Evolutionary conservation across 805 yeast genomes (phyloP).

Genomic region (Wickerhamomyces bisporus): DNA sequence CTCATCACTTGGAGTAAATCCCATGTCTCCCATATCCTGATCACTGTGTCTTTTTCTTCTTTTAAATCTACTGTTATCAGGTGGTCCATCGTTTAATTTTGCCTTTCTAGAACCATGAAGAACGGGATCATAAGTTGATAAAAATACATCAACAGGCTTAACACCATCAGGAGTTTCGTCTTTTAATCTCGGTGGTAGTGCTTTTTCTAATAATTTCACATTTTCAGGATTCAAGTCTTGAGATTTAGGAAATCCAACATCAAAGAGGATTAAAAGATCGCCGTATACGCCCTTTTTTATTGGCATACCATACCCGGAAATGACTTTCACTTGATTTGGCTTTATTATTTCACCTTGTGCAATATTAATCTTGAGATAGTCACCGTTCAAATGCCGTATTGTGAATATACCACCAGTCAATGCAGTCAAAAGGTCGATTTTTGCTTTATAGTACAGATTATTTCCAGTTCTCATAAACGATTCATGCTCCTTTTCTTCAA

Average conservation of each 20-base stretch:
- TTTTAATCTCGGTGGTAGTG: conserved; percentile 70
- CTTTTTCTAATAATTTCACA: conserved; percentile 59
- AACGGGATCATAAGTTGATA: conserved; percentile 11
- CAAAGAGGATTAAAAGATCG: conserved; percentile 53
- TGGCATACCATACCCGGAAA: conserved; percentile 62
- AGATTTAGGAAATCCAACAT: conserved; percentile 52
- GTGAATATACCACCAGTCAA: conserved; percentile 47
- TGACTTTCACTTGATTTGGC: conserved; percentile 43
- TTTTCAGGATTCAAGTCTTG: conserved; percentile 67
- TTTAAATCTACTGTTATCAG: conserved; percentile 1
- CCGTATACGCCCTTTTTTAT: conserved; percentile 32
- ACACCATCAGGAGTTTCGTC: conserved; percentile 60
- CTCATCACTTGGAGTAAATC: conserved; percentile 1
- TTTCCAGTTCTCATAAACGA: conserved; percentile 37
- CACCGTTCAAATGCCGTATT: conserved; percentile 35
- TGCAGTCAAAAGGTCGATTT: conserved; percentile 49
- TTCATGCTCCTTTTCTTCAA: conserved; percentile 33
- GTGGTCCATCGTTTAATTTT: not conserved
- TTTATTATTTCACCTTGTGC: conserved; percentile 48
- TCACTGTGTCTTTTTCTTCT: conserved; percentile 6
- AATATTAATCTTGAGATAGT: conserved; percentile 33
- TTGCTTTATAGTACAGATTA: conserved; percentile 39
- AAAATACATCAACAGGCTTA: conserved; percentile 45
- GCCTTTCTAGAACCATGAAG: conserved; percentile 1
- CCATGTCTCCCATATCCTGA: not conserved